Evolutionary conservation across 768 basidiomycete species (phyloP).

Genomic region (Auricularia auricula-judae): DNA sequence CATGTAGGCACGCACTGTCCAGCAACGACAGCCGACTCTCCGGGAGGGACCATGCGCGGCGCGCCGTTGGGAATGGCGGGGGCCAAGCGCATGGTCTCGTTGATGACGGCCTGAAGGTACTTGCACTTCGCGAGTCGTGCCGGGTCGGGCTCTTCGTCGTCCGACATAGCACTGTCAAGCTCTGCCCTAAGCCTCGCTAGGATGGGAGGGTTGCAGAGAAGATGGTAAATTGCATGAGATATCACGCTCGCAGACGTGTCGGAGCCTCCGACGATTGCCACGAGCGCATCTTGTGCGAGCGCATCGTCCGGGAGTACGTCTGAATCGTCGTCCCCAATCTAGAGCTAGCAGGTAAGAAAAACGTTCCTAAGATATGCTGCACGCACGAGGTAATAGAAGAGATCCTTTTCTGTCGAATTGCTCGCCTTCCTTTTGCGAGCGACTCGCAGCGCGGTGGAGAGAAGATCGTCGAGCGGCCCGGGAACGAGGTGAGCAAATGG

Average conservation of each 20-base stretch:
- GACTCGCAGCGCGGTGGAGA: neutral
- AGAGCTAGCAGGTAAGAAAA: too few species aligned
- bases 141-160: neutral
- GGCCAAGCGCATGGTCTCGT: neutral
- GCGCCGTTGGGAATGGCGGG: neutral
- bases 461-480: neutral
- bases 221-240: neutral
- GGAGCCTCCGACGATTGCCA: neutral
- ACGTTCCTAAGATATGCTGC: neutral
- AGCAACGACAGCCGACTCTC: conserved; percentile 21
- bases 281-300: neutral
- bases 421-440: neutral
- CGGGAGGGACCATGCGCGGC: neutral
- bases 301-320: neutral
- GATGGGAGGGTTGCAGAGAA: neutral
- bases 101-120: neutral
- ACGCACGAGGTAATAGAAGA: conserved; percentile 5
- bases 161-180: neutral
- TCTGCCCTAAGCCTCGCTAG: neutral
- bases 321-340: neutral
- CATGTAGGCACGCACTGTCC: conserved; percentile 19
- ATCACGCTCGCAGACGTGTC: neutral
- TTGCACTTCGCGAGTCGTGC: neutral
- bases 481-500: neutral
- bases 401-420: conserved; percentile 1